Base-by-base conservation (phyloP, 2,329 filamentous ascomycete genomes). In the Thyridium curvatum region DNA sequence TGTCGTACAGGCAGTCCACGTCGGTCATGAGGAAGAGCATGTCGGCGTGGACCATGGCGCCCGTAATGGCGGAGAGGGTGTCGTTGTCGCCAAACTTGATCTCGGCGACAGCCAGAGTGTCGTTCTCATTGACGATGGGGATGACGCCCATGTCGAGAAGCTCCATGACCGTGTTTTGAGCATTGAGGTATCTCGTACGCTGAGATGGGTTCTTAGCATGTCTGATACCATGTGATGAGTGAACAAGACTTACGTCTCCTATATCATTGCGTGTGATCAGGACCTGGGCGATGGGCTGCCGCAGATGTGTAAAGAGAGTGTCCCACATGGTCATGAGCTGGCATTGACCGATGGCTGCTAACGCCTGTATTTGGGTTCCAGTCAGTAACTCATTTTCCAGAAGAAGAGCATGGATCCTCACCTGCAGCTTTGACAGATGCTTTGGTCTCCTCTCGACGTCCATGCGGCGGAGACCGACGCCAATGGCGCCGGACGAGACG, bases 61-160 rank as follows among this genome's bases (percentile, higher is more conserved):
- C 88, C 1, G 93, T 95, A 51, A 98, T 96, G 41, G 93, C 93
- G 12, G 89, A 95, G 34, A 98, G 72, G 2, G 93, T 98, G 62
- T 98, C 93, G 53, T 98, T 98, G 70, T 98, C 93, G 49, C 93
- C 93, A 57, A 98, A 98, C 70, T 97, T 97, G 67, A 98, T 98
- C 74, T 98, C 93, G 33, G 91, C 86, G 48, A 98, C 93, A 17
- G 90, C 88, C 39, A 98, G 69, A 3, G 93, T 98, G 61, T 98
- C 93, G 62, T 98, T 98, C 65, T 98, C 93, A 55, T 98, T 98
- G 47, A 98, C 93, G 52, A 98, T 96, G 9, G 93, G 93, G 46
- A 98, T 94, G 18, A 97, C 91, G 2, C 90, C 90, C 84, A 96
- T 93, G 53, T 90, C 82, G 14, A 98, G 69, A 34, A 97, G 74